Percentiles rank a stretch among this genome's conserved stretches.
phyloP scores from a whole-genome alignment of 2,329 filamentous ascomycete genomes.

The Colletotrichum sp. region DNA sequence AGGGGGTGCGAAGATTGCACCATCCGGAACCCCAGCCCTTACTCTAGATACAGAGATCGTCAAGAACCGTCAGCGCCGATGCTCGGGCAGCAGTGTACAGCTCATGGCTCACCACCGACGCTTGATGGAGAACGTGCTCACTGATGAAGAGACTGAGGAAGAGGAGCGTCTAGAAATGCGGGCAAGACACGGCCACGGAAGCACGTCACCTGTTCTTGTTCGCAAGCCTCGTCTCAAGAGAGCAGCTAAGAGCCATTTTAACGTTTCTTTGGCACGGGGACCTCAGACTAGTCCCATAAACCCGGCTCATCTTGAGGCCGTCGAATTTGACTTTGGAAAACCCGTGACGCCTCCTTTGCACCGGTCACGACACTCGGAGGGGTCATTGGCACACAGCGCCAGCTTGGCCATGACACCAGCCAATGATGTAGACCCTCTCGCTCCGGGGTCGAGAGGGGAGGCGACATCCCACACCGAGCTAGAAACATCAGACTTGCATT shows the following conservation, averaged over 20 bases:
- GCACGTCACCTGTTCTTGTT: constrained; percentile 27
- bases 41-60: constrained; percentile 30
- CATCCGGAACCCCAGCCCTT: constrained; percentile 21
- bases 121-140: constrained; percentile 42
- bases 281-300: constrained; percentile 28
- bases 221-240: constrained; percentile 48
- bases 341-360: constrained; percentile 13
- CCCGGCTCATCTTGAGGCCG: constrained; percentile 26
- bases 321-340: constrained; percentile 24
- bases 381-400: neutral
- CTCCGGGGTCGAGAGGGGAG: constrained; percentile 3
- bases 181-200: constrained; percentile 30
- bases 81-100: constrained; percentile 55
- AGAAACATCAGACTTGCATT: constrained; percentile 22
- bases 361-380: constrained; percentile 6
- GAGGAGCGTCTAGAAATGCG: constrained; percentile 49
- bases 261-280: constrained; percentile 24
- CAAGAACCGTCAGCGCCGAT: constrained; percentile 47
- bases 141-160: constrained; percentile 48
- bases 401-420: constrained; percentile 1
- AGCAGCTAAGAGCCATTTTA: constrained; percentile 41
- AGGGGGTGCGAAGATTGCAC: constrained; percentile 19
- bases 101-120: constrained; percentile 39
- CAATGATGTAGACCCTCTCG: neutral
- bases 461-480: constrained; percentile 16